These are phyloP conservation scores for Aspergillus sp. DNA, from an alignment of 2,329 filamentous ascomycete species.

Conservation along the genomic window DNA sequence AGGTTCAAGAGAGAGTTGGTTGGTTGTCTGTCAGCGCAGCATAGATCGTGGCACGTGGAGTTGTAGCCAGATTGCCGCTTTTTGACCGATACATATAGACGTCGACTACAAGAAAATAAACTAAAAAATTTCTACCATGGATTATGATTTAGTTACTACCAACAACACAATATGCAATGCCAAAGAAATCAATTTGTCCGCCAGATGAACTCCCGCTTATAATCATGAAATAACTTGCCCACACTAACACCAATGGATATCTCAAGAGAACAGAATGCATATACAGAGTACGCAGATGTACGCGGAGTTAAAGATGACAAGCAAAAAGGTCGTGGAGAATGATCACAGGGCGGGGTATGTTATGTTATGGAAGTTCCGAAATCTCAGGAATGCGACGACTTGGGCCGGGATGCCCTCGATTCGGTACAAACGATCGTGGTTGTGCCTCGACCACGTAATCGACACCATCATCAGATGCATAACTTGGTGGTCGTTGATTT, in stretches of 20 bases:
- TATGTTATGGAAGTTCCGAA: not conserved
- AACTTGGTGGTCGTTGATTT: slow-evolving; percentile 62
- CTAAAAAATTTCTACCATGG: too few relatives aligned
- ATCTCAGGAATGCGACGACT: not conserved
- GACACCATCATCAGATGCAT: slow-evolving; percentile 68
- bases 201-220: not conserved
- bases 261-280: not conserved
- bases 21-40: slow-evolving; percentile 18
- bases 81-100: too few relatives aligned
- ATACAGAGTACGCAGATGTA: not conserved
- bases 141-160: not conserved
- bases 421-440: slow-evolving; percentile 50
- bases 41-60: not conserved
- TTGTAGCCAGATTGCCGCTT: too few relatives aligned
- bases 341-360: not conserved
- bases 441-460: slow-evolving; percentile 64
- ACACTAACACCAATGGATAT: not conserved
- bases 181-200: not conserved
- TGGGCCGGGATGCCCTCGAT: not conserved
- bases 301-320: not conserved
- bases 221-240: not conserved
- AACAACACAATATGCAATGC: not conserved
- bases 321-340: not conserved
- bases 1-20: slow-evolving; percentile 1
- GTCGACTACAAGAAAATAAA: too few relatives aligned